phyloP scores from a whole-genome alignment of 1,284 basidiomycete species.

The Mycena citricolor region DNA sequence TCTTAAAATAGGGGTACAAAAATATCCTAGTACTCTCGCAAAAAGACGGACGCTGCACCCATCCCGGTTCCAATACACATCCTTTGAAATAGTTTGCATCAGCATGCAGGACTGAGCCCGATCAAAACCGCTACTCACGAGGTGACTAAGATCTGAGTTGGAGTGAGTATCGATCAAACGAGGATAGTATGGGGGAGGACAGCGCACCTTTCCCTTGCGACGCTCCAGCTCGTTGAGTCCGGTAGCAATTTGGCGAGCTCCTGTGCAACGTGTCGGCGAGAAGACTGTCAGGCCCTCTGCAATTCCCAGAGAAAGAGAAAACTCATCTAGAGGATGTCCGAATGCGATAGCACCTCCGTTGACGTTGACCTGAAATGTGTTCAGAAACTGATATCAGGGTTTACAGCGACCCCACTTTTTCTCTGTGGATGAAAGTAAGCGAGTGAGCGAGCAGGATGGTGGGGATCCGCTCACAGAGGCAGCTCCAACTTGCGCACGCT shows the following conservation, averaged over 20 bases:
- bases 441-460: constrained; percentile 56
- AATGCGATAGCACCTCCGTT: constrained; percentile 90
- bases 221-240: constrained; percentile 81
- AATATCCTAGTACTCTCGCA: constrained; percentile 44
- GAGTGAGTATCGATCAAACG: too few species aligned
- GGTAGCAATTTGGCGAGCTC: constrained; percentile 85
- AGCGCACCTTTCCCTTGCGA: constrained; percentile 69
- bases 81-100: not conserved
- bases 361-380: constrained; percentile 61
- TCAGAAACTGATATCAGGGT: constrained; percentile 37
- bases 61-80: constrained; percentile 77
- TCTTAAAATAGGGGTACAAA: too few species aligned
- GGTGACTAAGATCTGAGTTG: not conserved
- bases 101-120: too few species aligned
- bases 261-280: constrained; percentile 69
- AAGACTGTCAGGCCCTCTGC: constrained; percentile 24
- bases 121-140: too few species aligned
- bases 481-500: constrained; percentile 73
- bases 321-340: constrained; percentile 85
- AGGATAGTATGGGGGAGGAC: too few species aligned
- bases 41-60: constrained; percentile 80
- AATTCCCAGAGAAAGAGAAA: constrained; percentile 30
- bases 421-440: constrained; percentile 26
- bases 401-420: constrained; percentile 44
- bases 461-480: constrained; percentile 33